phyloP scores from a whole-genome alignment of 2,329 filamentous ascomycete genomes.

The Sclerotinia glacialis region DNA sequence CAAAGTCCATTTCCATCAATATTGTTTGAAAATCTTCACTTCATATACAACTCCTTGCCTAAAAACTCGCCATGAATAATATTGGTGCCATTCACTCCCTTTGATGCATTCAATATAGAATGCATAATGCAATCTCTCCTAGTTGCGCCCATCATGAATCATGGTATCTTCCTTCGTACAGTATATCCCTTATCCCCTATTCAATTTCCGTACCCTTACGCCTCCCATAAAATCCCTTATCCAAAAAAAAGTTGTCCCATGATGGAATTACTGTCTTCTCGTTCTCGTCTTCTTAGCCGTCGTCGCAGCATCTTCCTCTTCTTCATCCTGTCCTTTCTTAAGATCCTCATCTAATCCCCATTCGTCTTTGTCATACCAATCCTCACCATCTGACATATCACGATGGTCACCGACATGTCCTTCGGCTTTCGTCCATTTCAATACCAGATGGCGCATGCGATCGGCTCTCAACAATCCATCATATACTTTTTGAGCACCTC shows the following conservation, averaged over 20 bases:
- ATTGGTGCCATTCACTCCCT: background rate
- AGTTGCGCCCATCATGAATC: slow-evolving; percentile 17
- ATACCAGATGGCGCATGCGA: slow-evolving; percentile 66
- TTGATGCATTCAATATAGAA: slow-evolving; percentile 8
- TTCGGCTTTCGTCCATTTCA: slow-evolving; percentile 75
- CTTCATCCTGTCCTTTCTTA: slow-evolving; percentile 78
- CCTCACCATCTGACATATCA: slow-evolving; percentile 84
- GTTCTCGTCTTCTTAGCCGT: slow-evolving; percentile 51
- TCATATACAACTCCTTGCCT: background rate
- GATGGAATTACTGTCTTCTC: slow-evolving; percentile 38
- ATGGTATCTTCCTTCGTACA: slow-evolving; percentile 21
- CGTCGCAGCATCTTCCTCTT: slow-evolving; percentile 66
- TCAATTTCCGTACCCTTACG: slow-evolving; percentile 19
- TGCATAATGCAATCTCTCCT: slow-evolving; percentile 19
- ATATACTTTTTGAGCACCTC: slow-evolving; percentile 65
- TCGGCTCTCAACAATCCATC: slow-evolving; percentile 71
- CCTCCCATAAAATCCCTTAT: slow-evolving; percentile 1
- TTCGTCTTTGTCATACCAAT: slow-evolving; percentile 83
- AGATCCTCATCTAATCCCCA: slow-evolving; percentile 73
- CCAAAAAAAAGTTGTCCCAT: background rate
- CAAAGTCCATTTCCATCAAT: background rate
- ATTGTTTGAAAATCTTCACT: background rate
- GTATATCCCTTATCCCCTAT: slow-evolving; percentile 12
- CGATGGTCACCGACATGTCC: slow-evolving; percentile 61
- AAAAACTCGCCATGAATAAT: background rate